Conservation (phyloP, 257 asterid genomes). For the Ajuga chamaepitys region DNA sequence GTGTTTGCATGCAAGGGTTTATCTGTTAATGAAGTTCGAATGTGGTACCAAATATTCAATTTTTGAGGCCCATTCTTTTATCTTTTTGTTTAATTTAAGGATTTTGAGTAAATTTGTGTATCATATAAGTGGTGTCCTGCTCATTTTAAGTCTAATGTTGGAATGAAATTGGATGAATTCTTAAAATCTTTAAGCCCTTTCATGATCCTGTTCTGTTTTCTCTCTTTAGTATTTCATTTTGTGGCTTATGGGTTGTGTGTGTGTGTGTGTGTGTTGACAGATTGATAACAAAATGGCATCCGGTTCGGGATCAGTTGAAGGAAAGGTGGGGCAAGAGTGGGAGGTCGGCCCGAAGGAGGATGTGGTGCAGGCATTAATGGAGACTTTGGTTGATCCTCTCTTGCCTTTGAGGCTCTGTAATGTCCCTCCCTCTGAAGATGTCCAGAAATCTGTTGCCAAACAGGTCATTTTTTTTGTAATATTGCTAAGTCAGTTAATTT, state of each 20-base stretch:
- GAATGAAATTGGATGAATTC: background rate
- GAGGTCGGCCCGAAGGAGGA: slow-evolving; percentile 37
- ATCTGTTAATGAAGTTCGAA: background rate
- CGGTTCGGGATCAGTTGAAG: slow-evolving; percentile 5
- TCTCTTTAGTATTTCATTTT: background rate
- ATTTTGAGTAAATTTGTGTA: background rate
- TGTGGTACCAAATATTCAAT: background rate
- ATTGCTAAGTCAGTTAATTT: background rate
- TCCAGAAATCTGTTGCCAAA: slow-evolving; percentile 40
- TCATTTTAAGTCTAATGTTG: background rate
- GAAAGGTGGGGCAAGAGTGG: slow-evolving; percentile 4
- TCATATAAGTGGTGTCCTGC: background rate
- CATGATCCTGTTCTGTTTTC: background rate
- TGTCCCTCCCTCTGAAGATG: slow-evolving; percentile 29
- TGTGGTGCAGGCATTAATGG: slow-evolving; percentile 40
- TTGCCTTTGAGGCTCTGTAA: slow-evolving; percentile 31
- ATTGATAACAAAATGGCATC: slow-evolving; percentile 9
- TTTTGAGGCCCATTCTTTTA: background rate
- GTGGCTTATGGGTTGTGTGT: background rate
- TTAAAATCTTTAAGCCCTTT: background rate
- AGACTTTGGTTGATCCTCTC: slow-evolving; percentile 46
- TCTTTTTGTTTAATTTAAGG: background rate
- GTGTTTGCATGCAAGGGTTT: slow-evolving; percentile 15
- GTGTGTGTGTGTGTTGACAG: background rate
- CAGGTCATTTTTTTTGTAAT: slow-evolving; percentile 33